Conservation (phyloP, 768 basidiomycete genomes). For the Trametes maxima region DNA sequence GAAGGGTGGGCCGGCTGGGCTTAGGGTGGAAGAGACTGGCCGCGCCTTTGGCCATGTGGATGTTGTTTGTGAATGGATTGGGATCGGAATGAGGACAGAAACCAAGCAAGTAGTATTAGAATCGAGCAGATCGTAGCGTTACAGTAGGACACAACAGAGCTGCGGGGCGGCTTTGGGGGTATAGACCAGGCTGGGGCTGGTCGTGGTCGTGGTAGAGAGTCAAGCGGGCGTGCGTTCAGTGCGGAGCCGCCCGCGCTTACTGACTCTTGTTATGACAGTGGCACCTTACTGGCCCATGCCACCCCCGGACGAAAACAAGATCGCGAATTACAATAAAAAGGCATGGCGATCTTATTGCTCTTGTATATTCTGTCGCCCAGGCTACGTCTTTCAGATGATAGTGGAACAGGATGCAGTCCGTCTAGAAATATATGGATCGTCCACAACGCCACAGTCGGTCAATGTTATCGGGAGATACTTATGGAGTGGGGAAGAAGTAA, state of each 20-base stretch:
- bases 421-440: constrained; percentile 26
- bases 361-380: constrained; percentile 12
- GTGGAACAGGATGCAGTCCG: constrained; percentile 14
- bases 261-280: constrained; percentile 1
- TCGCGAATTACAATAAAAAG: background rate
- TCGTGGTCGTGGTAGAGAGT: constrained; percentile 41
- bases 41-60: constrained; percentile 20
- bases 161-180: constrained; percentile 1
- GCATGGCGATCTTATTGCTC: background rate
- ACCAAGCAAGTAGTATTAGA: background rate
- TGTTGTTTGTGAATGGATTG: background rate
- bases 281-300: constrained; percentile 4
- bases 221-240: constrained; percentile 38
- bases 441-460: constrained; percentile 12
- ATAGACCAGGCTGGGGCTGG: constrained; percentile 29
- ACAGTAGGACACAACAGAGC: constrained; percentile 8
- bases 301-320: background rate
- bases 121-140: background rate
- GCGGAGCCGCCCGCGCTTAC: constrained; percentile 22
- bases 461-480: constrained; percentile 15
- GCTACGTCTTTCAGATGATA: constrained; percentile 11
- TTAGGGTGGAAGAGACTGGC: constrained; percentile 63
- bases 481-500: constrained; percentile 4
- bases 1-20: constrained; percentile 48
- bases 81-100: background rate